Base-by-base conservation (phyloP, 2,329 filamentous ascomycete species). In the Pseudocercospora ulei region DNA sequence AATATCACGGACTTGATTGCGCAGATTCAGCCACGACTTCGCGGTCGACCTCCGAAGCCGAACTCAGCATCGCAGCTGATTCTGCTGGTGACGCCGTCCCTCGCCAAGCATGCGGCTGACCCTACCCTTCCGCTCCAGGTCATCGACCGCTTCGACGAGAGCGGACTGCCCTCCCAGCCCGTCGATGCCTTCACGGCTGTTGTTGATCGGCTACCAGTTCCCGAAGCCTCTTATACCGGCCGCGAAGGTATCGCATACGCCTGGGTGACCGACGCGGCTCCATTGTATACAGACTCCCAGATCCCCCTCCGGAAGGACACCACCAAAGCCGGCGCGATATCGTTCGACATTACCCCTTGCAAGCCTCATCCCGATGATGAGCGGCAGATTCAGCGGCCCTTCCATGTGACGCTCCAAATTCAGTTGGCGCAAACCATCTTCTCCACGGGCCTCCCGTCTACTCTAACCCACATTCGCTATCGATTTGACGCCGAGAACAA, bases 371-470 rank as follows among this genome's bases (percentile, higher is more conserved):
- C n/a, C n/a, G n/a, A n/a, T n/a, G n/a, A n/a, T n/a, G n/a, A 38
- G 38, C 23, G 35, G 22, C 22, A 29, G 36, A 31, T 16, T 25
- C 29, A 12, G 22, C 16, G 41, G 22, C 27, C 25, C 8, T 33
- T 7, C 19, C n/a, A 17, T n/a, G 35, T 39, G 17, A 31, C 24
- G 9, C 23, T 59, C 2, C 57, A 62, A 41, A 24, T 87, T 1
- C 82, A 82, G 1, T 64, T 90, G 16, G 78, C 83, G 25, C 83
- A 85, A 53, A 92, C 84, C 0, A 64, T 85, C 4, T 90, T 90
- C 55, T 73, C 77, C 24, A 88, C 78, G 44, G 80, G 76, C 29
- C 67, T 65, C 16, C 65, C 65, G 1, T 77, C 77, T 2, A 81
- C 76, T 1, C 60, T 83, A 5, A 55, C 53, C 13, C 46, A 53